Evolutionary conservation across 495 filamentous ascomycete species (phyloP), one percentile per base, ranked within the genome.

Genomic region (Parathielavia hyrcaniae): DNA sequence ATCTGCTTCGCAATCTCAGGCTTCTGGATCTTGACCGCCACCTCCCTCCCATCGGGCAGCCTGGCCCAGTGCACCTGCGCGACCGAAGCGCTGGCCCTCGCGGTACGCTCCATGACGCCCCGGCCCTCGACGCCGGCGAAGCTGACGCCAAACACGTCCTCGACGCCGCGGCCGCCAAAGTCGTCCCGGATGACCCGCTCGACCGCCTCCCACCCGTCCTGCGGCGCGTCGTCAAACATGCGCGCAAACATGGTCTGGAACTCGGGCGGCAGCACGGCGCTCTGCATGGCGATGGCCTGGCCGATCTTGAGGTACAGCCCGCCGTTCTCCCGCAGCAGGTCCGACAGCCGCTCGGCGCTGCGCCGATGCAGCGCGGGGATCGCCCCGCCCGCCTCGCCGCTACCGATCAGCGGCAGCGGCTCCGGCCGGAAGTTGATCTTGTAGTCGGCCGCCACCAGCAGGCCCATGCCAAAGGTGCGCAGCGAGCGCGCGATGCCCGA

Each of bases 241-340:
- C 85, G 81, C 38, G 86, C 78, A 67, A 98, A 98, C 89, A 96
- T 96, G 59, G 82, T 81, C 77, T 95, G 90, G 66, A 97, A 97
- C 69, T 96, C 89, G 8, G 90, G 88, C 13, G 93, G 93, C 50
- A 98, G 70, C 41, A 97, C 83, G 2, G 91, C 92, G 52, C 87
- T 90, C 76, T 98, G 93, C 93, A 97, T 98, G 22, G 92, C 93
- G 56, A 98, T 91, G 8, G 93, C 93, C 77, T 98, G 93, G 3
- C 93, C 93, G 55, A 98, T 97, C 78, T 98, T 98, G 66, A 97
- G 78, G 68, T 98, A 98, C 4, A 98, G 72, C 0, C 93, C 93
- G 53, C 93, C 93, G 79, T 98, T 98, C 30, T 77, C 72, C 17
- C 86, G 78, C 65, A 97, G 78, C 43, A 98, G 75, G 40, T 89